Base-by-base conservation (phyloP, 1,284 basidiomycete genomes). In the Microbotryum scabiosae region DNA sequence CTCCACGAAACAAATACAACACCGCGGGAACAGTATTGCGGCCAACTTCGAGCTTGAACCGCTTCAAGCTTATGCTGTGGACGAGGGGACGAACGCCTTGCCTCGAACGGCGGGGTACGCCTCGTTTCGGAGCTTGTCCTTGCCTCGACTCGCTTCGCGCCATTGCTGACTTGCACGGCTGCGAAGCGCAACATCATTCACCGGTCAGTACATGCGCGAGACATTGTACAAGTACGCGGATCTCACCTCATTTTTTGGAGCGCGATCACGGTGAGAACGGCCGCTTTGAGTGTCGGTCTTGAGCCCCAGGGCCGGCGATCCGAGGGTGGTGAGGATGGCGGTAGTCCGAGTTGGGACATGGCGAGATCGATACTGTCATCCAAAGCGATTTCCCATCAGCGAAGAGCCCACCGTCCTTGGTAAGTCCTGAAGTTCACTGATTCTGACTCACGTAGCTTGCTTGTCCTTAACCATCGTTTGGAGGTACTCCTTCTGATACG, bases 401-500 rank as follows among this genome's bases (percentile, higher is more conserved):
- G 26, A 25, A 8, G 43, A 21, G 25, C n/a, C 0, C 5, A n/a
- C 14, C 7, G 14, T 25, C 30, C 25, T 18, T 18, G 8, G 6
- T 7, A 52, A 10, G 4, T n/a, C 10, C 18, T 36, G 32, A 10
- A 25, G 0, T n/a, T 47, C 12, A 9, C 14, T 9, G 5, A 46
- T 28, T 28, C 4, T 47, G 14, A 51, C 68, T 26, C 54, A 70
- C 70, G 51, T 69, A 7, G 56, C 56, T 54, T 70, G 62, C 59
- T 71, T 69, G 41, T 67, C 58, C 20, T 30, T 30, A n/a, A 69
- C 54, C 4, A 64, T 54, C 3, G 25, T 16, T 21, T 57, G 45
- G 10, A 80, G 69, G 72, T 93, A 94, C 56, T 82, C 78, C 74
- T 98, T 98, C 77, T 97, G 94, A 71, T 90, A 85, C 5, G 81